Evolutionary conservation across 2,329 filamentous ascomycete genomes (phyloP).

Genomic region (Exophiala sp.): DNA sequence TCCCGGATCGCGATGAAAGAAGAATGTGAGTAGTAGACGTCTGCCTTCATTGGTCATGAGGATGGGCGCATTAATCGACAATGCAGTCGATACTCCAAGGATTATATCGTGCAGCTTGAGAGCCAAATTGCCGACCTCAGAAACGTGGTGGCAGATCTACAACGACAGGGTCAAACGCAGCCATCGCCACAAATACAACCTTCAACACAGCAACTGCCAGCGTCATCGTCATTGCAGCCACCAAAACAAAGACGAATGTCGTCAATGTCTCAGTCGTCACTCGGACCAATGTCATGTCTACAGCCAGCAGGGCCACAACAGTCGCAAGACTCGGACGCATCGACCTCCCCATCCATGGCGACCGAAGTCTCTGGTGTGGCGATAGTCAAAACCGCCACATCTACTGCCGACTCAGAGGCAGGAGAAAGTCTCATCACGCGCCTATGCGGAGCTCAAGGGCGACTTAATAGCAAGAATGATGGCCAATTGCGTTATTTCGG

Average conservation of each 20-base stretch:
- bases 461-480: conserved; percentile 5
- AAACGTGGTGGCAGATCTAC: conserved; percentile 1
- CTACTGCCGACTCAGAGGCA: background rate
- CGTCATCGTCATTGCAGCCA: too few species aligned
- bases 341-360: background rate
- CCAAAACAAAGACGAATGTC: too few species aligned
- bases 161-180: background rate
- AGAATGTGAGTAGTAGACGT: background rate
- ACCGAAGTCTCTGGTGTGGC: conserved; percentile 2
- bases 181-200: too few species aligned
- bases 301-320: background rate
- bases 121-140: conserved; percentile 3
- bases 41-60: background rate
- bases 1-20: conserved; percentile 8
- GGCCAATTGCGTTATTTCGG: conserved; percentile 12
- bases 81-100: conserved; percentile 8
- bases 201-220: too few species aligned
- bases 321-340: background rate
- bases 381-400: background rate
- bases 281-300: too few species aligned
- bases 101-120: conserved; percentile 6
- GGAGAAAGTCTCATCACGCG: conserved; percentile 6
- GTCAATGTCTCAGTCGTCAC: too few species aligned
- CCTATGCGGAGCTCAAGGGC: conserved; percentile 1
- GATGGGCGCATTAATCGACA: background rate